Evolutionary conservation across 208 protist species (phyloP).

Genomic region (Paratrypanosoma confusum): DNA sequence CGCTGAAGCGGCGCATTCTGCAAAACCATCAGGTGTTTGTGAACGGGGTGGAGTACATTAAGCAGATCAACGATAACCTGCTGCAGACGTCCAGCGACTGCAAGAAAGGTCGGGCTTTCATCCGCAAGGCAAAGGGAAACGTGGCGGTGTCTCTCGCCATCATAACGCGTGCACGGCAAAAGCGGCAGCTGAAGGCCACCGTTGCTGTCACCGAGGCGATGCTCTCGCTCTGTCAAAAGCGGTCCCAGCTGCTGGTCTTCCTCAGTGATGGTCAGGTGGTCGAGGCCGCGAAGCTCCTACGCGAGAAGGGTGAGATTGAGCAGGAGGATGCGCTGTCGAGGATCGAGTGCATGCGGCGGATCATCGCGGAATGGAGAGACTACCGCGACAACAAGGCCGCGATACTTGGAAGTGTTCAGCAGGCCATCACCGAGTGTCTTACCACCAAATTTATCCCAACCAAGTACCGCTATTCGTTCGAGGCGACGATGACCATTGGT

Average conservation of each 20-base stretch:
- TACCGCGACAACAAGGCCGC: slow-evolving; percentile 36
- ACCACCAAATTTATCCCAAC: slow-evolving; percentile 58
- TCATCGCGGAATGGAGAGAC: slow-evolving; percentile 59
- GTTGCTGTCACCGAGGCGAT: slow-evolving; percentile 53
- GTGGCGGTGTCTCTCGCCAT: slow-evolving; percentile 44
- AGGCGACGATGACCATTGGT: slow-evolving; percentile 29
- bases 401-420: slow-evolving; percentile 31
- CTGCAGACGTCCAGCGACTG: slow-evolving; percentile 74
- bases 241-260: slow-evolving; percentile 43
- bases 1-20: slow-evolving; percentile 72
- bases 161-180: slow-evolving; percentile 37
- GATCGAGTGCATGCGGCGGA: slow-evolving; percentile 47
- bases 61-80: slow-evolving; percentile 57
- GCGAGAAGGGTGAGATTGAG: slow-evolving; percentile 29
- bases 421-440: slow-evolving; percentile 46
- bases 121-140: slow-evolving; percentile 46
- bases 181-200: slow-evolving; percentile 31
- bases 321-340: slow-evolving; percentile 28
- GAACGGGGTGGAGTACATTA: slow-evolving; percentile 58
- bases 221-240: slow-evolving; percentile 38
- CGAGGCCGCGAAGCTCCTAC: slow-evolving; percentile 51
- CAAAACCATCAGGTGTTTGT: slow-evolving; percentile 62
- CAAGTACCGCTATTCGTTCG: slow-evolving; percentile 56
- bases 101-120: slow-evolving; percentile 54
- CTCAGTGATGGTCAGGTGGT: slow-evolving; percentile 48